These are phyloP conservation scores for Acrocalymma vagum DNA, from an alignment of 2,329 filamentous ascomycete species.

Conservation along the genomic window DNA sequence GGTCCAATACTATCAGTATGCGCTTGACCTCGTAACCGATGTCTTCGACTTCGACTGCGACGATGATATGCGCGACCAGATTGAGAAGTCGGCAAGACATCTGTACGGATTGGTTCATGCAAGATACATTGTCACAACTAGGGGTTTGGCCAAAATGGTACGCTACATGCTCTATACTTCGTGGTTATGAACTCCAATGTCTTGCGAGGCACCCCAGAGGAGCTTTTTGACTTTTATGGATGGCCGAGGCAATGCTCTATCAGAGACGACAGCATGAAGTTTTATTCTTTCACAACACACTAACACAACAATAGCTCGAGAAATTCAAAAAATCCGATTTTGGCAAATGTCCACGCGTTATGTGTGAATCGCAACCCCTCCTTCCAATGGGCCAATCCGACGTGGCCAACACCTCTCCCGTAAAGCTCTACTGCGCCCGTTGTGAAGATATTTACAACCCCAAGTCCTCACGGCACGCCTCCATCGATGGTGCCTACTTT, in stretches of 20 bases:
- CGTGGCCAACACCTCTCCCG: conserved; percentile 83
- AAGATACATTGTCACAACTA: conserved; percentile 94
- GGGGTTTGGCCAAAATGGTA: conserved; percentile 96
- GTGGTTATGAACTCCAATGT: conserved; percentile 1
- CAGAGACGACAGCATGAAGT: background rate
- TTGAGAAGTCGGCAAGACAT: conserved; percentile 95
- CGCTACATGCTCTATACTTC: conserved; percentile 5
- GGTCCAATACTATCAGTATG: conserved; percentile 99
- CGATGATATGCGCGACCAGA: conserved; percentile 96
- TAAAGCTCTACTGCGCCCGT: conserved; percentile 95
- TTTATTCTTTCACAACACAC: background rate
- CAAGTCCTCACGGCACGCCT: conserved; percentile 93
- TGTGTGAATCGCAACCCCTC: conserved; percentile 92
- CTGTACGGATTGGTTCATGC: conserved; percentile 96
- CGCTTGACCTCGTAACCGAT: conserved; percentile 94
- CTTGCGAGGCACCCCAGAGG: no score
- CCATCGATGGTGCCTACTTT: conserved; percentile 98
- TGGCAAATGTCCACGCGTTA: conserved; percentile 95
- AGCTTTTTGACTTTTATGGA: no score
- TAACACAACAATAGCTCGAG: conserved; percentile 73
- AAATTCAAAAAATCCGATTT: conserved; percentile 99
- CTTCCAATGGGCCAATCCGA: conserved; percentile 96
- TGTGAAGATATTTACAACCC: conserved; percentile 99
- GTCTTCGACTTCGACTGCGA: conserved; percentile 99
- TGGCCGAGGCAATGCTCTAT: no score